Conservation (phyloP, 176 grass and related monocot species). For the Miscanthus lutarioriparius region DNA sequence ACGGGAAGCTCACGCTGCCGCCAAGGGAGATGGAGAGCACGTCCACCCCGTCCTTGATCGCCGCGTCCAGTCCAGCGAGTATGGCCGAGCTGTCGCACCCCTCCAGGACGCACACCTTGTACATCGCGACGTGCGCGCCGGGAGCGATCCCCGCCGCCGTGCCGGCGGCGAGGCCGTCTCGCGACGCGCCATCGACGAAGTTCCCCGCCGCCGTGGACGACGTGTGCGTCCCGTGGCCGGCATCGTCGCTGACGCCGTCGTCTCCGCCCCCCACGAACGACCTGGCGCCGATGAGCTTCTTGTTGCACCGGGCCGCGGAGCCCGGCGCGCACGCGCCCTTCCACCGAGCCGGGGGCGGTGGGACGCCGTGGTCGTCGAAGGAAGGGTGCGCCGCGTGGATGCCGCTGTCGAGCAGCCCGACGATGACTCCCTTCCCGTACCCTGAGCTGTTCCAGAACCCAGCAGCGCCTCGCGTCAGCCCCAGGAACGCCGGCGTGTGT, state of each 20-base stretch:
- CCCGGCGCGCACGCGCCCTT: slow-evolving; percentile 26
- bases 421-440: slow-evolving; percentile 43
- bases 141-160: slow-evolving; percentile 26
- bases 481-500: slow-evolving; percentile 44
- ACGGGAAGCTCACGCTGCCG: fast-evolving
- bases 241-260: neutral
- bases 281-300: slow-evolving; percentile 39
- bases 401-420: slow-evolving; percentile 53
- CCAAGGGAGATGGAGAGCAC: slow-evolving; percentile 60
- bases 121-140: neutral
- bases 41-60: slow-evolving; percentile 61
- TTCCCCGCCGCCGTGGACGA: slow-evolving; percentile 48
- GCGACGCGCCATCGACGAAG: too few relatives aligned
- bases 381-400: slow-evolving; percentile 33
- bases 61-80: slow-evolving; percentile 21
- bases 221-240: slow-evolving; percentile 38
- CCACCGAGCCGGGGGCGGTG: slow-evolving; percentile 18
- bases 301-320: slow-evolving; percentile 37
- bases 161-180: too few relatives aligned
- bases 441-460: slow-evolving; percentile 25
- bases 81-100: neutral
- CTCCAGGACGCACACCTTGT: neutral
- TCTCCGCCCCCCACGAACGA: neutral
- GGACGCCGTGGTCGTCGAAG: slow-evolving; percentile 20
- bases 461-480: neutral